Evolutionary conservation across 805 yeast genomes (phyloP), one percentile per base, ranked within the genome.

Genomic region (Ogataea neopini): DNA sequence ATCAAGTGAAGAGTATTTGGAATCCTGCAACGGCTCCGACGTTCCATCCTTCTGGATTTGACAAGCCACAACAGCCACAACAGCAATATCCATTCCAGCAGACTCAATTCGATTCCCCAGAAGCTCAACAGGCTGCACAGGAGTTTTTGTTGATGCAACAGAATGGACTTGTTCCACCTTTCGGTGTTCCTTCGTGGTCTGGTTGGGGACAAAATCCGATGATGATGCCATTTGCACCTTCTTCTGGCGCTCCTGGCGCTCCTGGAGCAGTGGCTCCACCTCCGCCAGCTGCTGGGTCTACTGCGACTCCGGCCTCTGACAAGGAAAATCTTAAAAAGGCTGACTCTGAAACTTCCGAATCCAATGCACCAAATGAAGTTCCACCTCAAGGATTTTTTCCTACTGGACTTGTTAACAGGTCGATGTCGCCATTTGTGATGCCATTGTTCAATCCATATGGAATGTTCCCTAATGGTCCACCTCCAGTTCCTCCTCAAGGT

Each of bases 11-110:
- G 36, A 76, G 70, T 56, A 78, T 80, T 54, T 83, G 88, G 88
- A 81, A 81, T 61, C 86, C 86, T 0, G 86, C 84, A 6, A 68
- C 83, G 15, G 83, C 86, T 3, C 66, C 81, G 8, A 68, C 84
- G 1, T 83, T 83, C 59, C 77, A 78, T 11, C 87, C 88, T 18
- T 45, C 58, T 51, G 74, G 65, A 33, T 49, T 42, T 39, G 53
- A 51, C 19, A 45, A 47, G 22, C 34, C 29, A n/a, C 40, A 23
- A 23, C 37, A 34, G 37, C 17, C 40, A 15, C 54, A 44, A 11
- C 46, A 45, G 5, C 53, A 42, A 30, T 45, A 32, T n/a, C 52
- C 44, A 13, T 19, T 44, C 35, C 54, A 41, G 26, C 50, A 30
- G 22, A 44, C 41, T 6, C 59, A 59, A 30, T 53, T 52, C 17